Evolutionary conservation across 768 basidiomycete species (phyloP).

Genomic region (Amanita rimosa): DNA sequence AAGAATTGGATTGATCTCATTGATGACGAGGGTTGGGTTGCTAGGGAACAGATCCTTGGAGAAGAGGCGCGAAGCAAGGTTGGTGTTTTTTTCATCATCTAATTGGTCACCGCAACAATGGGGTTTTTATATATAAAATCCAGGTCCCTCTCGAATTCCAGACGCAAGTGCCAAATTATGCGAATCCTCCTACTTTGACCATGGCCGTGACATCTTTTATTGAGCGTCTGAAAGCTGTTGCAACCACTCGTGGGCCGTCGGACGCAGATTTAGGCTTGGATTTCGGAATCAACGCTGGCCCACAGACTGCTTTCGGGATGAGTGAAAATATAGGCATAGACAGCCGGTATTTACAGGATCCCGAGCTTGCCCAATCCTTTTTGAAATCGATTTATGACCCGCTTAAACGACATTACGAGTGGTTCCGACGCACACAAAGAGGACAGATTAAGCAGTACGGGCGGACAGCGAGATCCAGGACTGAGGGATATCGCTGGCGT

Average conservation of each 20-base stretch:
- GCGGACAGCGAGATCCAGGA: slow-evolving; percentile 71
- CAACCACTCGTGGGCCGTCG: slow-evolving; percentile 32
- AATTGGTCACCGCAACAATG: not conserved
- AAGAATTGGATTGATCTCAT: slow-evolving; percentile 85
- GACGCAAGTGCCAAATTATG: slow-evolving; percentile 87
- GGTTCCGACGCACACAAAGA: slow-evolving; percentile 91
- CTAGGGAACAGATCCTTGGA: slow-evolving; percentile 90
- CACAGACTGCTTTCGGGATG: slow-evolving; percentile 39
- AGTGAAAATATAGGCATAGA: slow-evolving; percentile 13
- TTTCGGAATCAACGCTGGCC: slow-evolving; percentile 32
- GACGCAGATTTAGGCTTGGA: slow-evolving; percentile 58
- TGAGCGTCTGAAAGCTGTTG: slow-evolving; percentile 43
- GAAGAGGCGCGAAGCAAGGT: slow-evolving; percentile 95
- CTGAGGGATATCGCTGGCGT: slow-evolving; percentile 91
- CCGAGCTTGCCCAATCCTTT: slow-evolving; percentile 51
- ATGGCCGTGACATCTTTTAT: slow-evolving; percentile 94
- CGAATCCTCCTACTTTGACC: slow-evolving; percentile 89
- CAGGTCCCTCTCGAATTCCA: slow-evolving; percentile 86
- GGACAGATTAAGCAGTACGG: slow-evolving; percentile 91
- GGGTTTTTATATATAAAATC: not conserved
- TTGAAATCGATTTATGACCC: slow-evolving; percentile 75
- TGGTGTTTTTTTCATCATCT: slow-evolving; percentile 5
- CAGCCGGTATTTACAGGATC: slow-evolving; percentile 42
- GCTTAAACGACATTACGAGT: slow-evolving; percentile 86
- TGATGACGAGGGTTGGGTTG: slow-evolving; percentile 94